These are phyloP conservation scores for Penicillium ochrochloron DNA, from an alignment of 495 filamentous ascomycete species.

Conservation along the genomic window DNA sequence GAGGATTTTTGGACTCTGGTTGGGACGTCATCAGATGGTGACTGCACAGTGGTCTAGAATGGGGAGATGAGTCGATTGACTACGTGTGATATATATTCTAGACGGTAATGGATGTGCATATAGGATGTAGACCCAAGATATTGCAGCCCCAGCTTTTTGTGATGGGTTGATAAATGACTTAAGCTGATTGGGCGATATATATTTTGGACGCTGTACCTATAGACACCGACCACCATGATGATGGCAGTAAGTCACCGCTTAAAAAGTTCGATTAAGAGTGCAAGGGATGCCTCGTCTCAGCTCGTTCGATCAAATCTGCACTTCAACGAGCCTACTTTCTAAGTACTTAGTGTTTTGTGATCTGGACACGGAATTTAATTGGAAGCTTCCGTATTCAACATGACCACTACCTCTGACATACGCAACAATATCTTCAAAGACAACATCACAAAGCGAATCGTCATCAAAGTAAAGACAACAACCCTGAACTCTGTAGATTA, in stretches of 20 bases:
- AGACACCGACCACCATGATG: no score
- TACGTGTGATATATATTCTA: neutral
- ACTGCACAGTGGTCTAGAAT: constrained; percentile 6
- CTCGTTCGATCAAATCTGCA: neutral
- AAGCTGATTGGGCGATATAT: no score
- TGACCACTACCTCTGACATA: neutral
- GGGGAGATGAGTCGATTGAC: neutral
- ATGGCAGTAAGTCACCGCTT: neutral
- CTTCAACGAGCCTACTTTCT: neutral
- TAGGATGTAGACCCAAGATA: neutral
- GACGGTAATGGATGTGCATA: neutral
- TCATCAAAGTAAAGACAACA: neutral
- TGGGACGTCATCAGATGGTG: constrained; percentile 10
- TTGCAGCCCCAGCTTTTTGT: neutral
- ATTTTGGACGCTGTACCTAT: no score
- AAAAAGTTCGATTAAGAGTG: neutral
- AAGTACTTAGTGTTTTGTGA: neutral
- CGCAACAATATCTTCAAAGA: neutral
- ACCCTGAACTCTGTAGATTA: neutral
- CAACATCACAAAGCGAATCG: neutral
- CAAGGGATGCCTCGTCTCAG: neutral
- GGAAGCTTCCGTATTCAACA: neutral
- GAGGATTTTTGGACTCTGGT: neutral
- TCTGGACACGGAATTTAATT: neutral
- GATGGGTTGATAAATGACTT: neutral